Evolutionary conservation across 208 protist species (phyloP).

Genomic region (Leptomonas seymouri): DNA sequence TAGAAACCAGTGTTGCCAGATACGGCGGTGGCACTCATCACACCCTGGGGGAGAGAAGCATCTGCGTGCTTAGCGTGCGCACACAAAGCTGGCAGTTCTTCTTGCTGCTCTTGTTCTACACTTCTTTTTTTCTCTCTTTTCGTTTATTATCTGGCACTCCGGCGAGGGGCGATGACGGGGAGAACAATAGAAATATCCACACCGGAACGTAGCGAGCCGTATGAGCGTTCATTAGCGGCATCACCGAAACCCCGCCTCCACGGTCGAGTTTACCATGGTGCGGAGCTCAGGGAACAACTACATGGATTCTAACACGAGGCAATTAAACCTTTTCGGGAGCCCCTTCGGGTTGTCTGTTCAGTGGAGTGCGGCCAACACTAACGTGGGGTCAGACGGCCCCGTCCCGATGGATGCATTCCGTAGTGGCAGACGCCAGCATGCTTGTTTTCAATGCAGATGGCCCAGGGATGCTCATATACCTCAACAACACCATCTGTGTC

Average conservation of each 20-base stretch:
- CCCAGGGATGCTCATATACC: slow-evolving; percentile 12
- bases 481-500: slow-evolving; percentile 13
- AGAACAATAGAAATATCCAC: no score
- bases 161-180: no score
- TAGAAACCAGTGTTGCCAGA: no score
- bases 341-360: neutral
- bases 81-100: no score
- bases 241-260: neutral
- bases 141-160: no score
- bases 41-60: no score
- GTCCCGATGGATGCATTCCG: slow-evolving; percentile 16
- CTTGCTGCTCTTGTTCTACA: no score
- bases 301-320: slow-evolving; percentile 1
- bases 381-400: slow-evolving; percentile 8
- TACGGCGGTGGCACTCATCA: no score
- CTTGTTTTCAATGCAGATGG: slow-evolving; percentile 19
- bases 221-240: no score
- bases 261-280: slow-evolving; percentile 15
- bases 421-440: slow-evolving; percentile 14
- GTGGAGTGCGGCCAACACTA: slow-evolving; percentile 18
- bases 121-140: no score
- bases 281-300: slow-evolving; percentile 12
- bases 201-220: neutral
- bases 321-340: neutral
- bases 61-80: no score